Conservation (phyloP, 139 green algal genomes). For the Coelastrella sp. region DNA sequence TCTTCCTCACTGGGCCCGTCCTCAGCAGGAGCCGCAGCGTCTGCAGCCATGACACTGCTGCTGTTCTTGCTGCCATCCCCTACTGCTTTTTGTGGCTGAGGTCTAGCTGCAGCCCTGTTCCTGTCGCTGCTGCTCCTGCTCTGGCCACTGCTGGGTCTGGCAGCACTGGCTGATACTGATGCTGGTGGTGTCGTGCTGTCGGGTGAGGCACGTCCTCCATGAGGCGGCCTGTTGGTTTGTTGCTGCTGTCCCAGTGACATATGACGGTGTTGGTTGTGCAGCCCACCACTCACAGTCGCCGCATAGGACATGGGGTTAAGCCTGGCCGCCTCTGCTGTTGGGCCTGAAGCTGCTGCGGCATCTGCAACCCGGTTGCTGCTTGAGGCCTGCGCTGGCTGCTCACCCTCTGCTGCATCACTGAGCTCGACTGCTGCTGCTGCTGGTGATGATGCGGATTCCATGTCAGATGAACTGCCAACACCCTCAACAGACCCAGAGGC, state of each 20-base stretch:
- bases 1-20: not conserved
- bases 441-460: not conserved
- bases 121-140: not conserved
- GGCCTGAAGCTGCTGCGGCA: not conserved
- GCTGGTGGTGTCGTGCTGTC: not conserved
- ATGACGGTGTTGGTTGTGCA: not conserved
- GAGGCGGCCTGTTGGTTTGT: not conserved
- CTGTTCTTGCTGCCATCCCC: conserved; percentile 34
- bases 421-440: conserved; percentile 5
- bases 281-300: conserved; percentile 1
- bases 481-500: not conserved
- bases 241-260: not conserved
- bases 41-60: not conserved
- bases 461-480: not conserved
- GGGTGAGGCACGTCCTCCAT: too few species aligned
- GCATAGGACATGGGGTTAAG: not conserved
- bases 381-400: not conserved
- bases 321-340: not conserved
- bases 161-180: not conserved
- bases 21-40: not conserved
- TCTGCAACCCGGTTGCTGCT: not conserved
- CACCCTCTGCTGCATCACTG: not conserved
- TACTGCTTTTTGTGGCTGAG: conserved; percentile 7
- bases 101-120: not conserved
- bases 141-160: not conserved